phyloP scores from a whole-genome alignment of 2,329 filamentous ascomycete genomes.

The Fusarium brachygibbosum region DNA sequence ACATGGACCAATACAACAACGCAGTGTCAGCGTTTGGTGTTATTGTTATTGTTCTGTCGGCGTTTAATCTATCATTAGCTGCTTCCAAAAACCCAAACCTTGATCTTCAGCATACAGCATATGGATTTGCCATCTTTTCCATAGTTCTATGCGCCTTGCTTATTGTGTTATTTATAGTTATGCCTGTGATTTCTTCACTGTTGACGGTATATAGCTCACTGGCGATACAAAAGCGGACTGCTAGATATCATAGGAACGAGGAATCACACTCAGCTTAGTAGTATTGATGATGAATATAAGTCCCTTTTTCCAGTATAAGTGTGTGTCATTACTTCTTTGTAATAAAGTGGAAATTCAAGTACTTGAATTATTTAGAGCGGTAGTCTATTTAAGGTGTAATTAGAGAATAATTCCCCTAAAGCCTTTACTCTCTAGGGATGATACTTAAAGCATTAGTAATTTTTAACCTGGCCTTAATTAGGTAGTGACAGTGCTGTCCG shows the following conservation, averaged over 20 bases:
- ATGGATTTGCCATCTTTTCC: background rate
- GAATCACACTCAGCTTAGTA: background rate
- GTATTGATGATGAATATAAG: no score
- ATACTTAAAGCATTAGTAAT: no score
- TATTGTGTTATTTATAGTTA: background rate
- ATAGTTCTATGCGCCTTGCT: conserved; percentile 2
- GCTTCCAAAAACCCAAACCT: background rate
- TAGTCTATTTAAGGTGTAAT: no score
- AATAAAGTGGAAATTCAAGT: no score
- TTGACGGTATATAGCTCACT: conserved; percentile 4
- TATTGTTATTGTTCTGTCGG: conserved; percentile 8
- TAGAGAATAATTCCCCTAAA: no score
- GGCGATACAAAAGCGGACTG: background rate
- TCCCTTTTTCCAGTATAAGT: no score
- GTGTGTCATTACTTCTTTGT: no score
- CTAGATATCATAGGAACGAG: background rate
- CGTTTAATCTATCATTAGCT: background rate
- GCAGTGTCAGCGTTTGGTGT: conserved; percentile 4
- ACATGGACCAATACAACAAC: conserved; percentile 15
- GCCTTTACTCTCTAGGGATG: no score
- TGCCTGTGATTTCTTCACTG: background rate
- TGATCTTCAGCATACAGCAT: conserved; percentile 4
- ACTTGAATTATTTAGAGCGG: no score
- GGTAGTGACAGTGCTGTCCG: no score
- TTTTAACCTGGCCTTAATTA: no score